Percentiles rank a stretch among this genome's conserved stretches.
These are phyloP conservation scores for Geotrichum cucujoidarum DNA, from an alignment of 1,139 yeast species.

Conservation along the genomic window DNA sequence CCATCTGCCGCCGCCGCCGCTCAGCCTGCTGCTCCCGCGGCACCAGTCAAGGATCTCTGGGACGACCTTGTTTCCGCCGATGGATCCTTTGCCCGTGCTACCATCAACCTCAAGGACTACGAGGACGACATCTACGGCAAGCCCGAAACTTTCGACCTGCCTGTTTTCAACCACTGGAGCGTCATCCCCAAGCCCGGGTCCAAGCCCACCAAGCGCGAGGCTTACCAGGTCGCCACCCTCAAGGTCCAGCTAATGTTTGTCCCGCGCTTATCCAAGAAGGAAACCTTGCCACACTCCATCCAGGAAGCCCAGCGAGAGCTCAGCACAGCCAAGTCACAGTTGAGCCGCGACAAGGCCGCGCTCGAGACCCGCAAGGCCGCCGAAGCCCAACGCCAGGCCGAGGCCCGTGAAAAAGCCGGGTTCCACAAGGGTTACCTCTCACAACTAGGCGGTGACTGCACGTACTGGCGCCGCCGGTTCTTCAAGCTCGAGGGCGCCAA, in stretches of 20 bases:
- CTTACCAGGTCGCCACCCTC: constrained; percentile 60
- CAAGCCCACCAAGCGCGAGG: constrained; percentile 39
- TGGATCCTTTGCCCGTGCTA: constrained; percentile 82
- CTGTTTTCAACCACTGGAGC: constrained; percentile 80
- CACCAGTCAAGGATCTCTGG: constrained; percentile 9
- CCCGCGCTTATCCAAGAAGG: constrained; percentile 47
- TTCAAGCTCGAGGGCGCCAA: constrained; percentile 57
- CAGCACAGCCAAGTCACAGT: constrained; percentile 24
- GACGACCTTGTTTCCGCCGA: constrained; percentile 50
- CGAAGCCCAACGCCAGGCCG: constrained; percentile 20
- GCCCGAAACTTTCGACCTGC: constrained; percentile 49
- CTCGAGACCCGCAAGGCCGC: constrained; percentile 18
- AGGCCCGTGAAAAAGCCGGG: not conserved
- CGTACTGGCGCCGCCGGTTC: constrained; percentile 56
- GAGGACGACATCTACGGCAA: constrained; percentile 52
- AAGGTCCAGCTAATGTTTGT: constrained; percentile 68
- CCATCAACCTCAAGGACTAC: constrained; percentile 57
- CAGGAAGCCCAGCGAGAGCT: constrained; percentile 44
- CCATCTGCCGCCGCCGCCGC: not conserved
- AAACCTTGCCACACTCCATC: constrained; percentile 51
- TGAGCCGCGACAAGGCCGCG: not conserved
- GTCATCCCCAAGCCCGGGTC: constrained; percentile 25
- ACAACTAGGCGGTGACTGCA: constrained; percentile 76
- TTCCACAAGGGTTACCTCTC: constrained; percentile 54
- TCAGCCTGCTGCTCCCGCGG: not conserved